Evolutionary conservation across 2,329 filamentous ascomycete genomes (phyloP).

Genomic region (Ceratocystiopsis minuta): DNA sequence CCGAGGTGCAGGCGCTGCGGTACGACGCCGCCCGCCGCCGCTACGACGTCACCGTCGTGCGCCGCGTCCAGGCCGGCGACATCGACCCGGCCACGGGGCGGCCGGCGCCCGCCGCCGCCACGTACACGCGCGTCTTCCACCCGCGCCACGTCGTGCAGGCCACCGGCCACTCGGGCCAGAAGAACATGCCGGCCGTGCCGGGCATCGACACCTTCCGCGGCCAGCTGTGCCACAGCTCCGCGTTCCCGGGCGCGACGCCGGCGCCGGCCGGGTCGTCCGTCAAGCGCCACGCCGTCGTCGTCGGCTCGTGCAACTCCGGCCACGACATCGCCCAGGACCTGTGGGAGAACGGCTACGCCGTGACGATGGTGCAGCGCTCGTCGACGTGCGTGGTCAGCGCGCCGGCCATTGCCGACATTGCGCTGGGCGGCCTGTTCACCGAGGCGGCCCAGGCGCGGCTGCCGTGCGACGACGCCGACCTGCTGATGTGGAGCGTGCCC

Average conservation of each 20-base stretch:
- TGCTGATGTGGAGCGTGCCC: conserved; percentile 31
- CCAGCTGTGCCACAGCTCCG: conserved; percentile 33
- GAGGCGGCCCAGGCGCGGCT: conserved; percentile 19
- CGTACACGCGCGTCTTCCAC: conserved; percentile 34
- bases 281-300: conserved; percentile 33
- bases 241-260: conserved; percentile 25
- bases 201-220: conserved; percentile 35
- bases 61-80: conserved; percentile 20
- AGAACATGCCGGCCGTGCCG: conserved; percentile 37
- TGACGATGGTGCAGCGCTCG: conserved; percentile 42
- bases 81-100: too few species aligned
- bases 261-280: conserved; percentile 12
- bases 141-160: conserved; percentile 48
- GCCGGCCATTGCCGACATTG: conserved; percentile 23
- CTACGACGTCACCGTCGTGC: conserved; percentile 39
- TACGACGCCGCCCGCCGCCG: conserved; percentile 30
- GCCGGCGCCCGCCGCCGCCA: conserved; percentile 20
- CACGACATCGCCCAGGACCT: conserved; percentile 42
- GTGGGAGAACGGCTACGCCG: conserved; percentile 36
- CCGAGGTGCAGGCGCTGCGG: conserved; percentile 25
- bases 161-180: conserved; percentile 51
- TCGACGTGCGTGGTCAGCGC: conserved; percentile 37
- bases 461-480: conserved; percentile 38
- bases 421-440: conserved; percentile 23
- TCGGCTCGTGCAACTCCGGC: conserved; percentile 41